Conservation (phyloP, 331 rosid species). For the Telfairia occidentalis region DNA sequence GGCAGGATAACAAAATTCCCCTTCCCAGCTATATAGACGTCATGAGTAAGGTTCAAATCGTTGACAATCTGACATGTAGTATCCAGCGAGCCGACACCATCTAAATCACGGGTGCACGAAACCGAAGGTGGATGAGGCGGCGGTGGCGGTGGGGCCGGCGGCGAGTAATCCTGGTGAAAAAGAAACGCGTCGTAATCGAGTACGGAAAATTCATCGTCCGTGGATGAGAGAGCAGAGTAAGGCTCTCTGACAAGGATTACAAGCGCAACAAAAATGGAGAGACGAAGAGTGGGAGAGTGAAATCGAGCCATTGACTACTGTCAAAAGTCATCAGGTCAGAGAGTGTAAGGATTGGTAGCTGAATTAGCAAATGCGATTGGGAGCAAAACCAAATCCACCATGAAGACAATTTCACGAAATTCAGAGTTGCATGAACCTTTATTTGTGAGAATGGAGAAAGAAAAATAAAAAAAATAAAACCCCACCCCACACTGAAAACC, state of each 20-base stretch:
- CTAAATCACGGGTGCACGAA: conserved; percentile 79
- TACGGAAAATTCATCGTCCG: conserved; percentile 29
- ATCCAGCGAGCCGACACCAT: conserved; percentile 80
- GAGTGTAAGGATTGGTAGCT: conserved; percentile 17
- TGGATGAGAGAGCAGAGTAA: conserved; percentile 22
- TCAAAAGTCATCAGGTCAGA: conserved; percentile 62
- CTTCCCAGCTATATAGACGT: conserved; percentile 88
- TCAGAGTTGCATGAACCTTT: not conserved
- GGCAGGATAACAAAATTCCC: conserved; percentile 88
- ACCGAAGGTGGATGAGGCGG: conserved; percentile 94
- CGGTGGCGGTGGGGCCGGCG: conserved; percentile 97
- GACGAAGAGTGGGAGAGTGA: conserved; percentile 30
- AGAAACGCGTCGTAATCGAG: conserved; percentile 50
- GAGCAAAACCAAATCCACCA: conserved; percentile 24
- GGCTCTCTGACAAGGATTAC: conserved; percentile 15
- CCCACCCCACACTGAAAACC: conserved; percentile 35
- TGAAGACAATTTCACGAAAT: not conserved
- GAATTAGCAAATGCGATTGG: conserved; percentile 26
- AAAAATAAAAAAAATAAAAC: no score
- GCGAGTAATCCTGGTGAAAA: conserved; percentile 88
- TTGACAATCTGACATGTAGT: conserved; percentile 66
- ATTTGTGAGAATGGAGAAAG: not conserved
- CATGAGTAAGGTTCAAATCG: conserved; percentile 76
- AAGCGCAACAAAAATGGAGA: conserved; percentile 20
- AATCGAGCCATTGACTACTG: conserved; percentile 79